phyloP scores from a whole-genome alignment of 2,329 filamentous ascomycete species.

The Diplodia mutila region DNA sequence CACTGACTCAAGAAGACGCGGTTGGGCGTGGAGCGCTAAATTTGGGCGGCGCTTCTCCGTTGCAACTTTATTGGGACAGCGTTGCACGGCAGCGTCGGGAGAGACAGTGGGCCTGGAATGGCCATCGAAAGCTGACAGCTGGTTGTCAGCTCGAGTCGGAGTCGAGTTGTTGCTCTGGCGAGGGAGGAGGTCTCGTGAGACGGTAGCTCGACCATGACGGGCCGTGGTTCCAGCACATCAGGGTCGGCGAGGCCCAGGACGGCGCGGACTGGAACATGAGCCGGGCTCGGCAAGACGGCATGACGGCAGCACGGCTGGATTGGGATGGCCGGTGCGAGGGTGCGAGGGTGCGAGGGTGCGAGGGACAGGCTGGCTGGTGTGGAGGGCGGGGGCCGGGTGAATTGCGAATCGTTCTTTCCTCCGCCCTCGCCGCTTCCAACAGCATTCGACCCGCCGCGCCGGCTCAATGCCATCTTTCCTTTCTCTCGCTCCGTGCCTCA shows the following conservation, averaged over 20 bases:
- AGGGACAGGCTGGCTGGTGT: too few relatives aligned
- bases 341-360: too few relatives aligned
- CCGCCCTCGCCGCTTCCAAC: not conserved
- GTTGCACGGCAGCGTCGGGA: slow-evolving; percentile 16
- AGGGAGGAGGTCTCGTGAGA: not conserved
- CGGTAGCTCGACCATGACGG: not conserved
- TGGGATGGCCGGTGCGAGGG: too few relatives aligned
- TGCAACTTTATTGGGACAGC: slow-evolving; percentile 17
- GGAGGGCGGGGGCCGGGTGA: not conserved
- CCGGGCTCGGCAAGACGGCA: slow-evolving; percentile 6
- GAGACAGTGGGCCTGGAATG: not conserved
- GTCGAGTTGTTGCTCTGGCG: not conserved
- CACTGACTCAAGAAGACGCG: not conserved
- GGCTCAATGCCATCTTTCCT: not conserved
- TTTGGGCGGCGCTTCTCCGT: slow-evolving; percentile 14
- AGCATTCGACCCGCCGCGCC: not conserved
- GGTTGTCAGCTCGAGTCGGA: not conserved
- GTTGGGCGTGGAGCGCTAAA: not conserved
- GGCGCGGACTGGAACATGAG: not conserved
- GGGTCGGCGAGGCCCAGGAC: not conserved
- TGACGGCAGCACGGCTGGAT: not conserved
- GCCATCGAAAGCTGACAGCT: not conserved
- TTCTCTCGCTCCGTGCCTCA: slow-evolving; percentile 5
- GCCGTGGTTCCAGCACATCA: not conserved
- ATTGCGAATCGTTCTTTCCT: not conserved